A percentile compares a stretch with the other conserved stretches of the same genome.
Conservation (phyloP, 768 basidiomycete genomes). For the Mycena rebaudengoi region DNA sequence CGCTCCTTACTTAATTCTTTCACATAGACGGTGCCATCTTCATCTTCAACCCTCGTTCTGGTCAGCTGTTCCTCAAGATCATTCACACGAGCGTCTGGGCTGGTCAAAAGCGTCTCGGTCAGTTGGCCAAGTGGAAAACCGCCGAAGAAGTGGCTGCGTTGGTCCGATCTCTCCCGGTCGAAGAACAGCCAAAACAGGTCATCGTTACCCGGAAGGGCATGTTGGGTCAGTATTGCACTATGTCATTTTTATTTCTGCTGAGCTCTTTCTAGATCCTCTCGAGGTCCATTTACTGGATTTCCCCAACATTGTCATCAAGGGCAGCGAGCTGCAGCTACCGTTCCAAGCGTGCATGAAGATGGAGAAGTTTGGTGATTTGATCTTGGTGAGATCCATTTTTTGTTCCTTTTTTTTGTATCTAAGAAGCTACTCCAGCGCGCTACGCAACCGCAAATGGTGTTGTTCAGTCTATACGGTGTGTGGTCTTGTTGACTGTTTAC, state of each 20-base stretch:
- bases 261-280: constrained; percentile 73
- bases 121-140: constrained; percentile 99
- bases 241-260: neutral
- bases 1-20: constrained; percentile 14
- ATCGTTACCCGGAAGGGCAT: constrained; percentile 99
- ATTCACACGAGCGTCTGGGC: constrained; percentile 99
- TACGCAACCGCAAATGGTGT: constrained; percentile 98
- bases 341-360: constrained; percentile 99
- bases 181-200: constrained; percentile 99
- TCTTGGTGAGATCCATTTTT: constrained; percentile 64
- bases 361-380: constrained; percentile 99
- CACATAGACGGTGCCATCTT: constrained; percentile 89
- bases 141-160: constrained; percentile 99
- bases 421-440: constrained; percentile 66
- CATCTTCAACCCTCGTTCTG: constrained; percentile 99
- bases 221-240: constrained; percentile 69
- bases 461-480: constrained; percentile 94
- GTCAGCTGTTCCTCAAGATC: constrained; percentile 97
- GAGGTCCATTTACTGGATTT: constrained; percentile 99
- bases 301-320: constrained; percentile 99
- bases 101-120: constrained; percentile 99
- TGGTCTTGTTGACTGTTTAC: too few relatives aligned
- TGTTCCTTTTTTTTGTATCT: neutral
- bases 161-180: constrained; percentile 97
- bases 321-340: constrained; percentile 95